Percentiles rank a stretch among this genome's conserved stretches.
phyloP scores from a whole-genome alignment of 23 red algal species.

The Gracilaria gracilis region DNA sequence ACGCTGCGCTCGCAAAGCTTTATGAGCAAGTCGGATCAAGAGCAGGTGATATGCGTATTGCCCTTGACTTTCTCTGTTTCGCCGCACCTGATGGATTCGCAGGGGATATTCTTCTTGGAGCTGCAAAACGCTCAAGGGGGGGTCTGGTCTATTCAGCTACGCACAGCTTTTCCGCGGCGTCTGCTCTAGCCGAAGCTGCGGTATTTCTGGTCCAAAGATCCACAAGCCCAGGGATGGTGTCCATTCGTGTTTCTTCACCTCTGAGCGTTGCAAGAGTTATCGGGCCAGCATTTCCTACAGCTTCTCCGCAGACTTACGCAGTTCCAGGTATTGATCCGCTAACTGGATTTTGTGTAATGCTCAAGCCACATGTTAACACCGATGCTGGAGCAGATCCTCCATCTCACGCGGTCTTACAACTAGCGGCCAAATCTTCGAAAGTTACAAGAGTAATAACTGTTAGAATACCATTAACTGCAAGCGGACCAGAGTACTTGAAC shows the following conservation, averaged over 20 bases:
- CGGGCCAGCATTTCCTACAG: slow-evolving; percentile 61
- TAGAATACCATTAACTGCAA: slow-evolving; percentile 51
- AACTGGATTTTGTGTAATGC: slow-evolving; percentile 55
- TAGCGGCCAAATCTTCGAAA: slow-evolving; percentile 39
- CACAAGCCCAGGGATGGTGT: slow-evolving; percentile 51
- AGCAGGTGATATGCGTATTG: slow-evolving; percentile 58
- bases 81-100: slow-evolving; percentile 49
- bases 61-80: slow-evolving; percentile 69
- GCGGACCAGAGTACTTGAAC: slow-evolving; percentile 4
- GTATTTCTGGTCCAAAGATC: slow-evolving; percentile 47
- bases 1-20: slow-evolving; percentile 6
- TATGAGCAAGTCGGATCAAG: slow-evolving; percentile 61
- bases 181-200: slow-evolving; percentile 67
- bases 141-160: slow-evolving; percentile 56
- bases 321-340: slow-evolving; percentile 62
- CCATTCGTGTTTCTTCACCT: slow-evolving; percentile 62
- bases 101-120: slow-evolving; percentile 44
- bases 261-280: slow-evolving; percentile 48
- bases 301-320: slow-evolving; percentile 63
- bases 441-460: slow-evolving; percentile 51
- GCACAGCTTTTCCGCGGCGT: slow-evolving; percentile 53
- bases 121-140: slow-evolving; percentile 55
- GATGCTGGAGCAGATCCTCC: slow-evolving; percentile 17
- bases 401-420: slow-evolving; percentile 51
- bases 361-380: slow-evolving; percentile 14